Evolutionary conservation across 768 basidiomycete genomes (phyloP), one percentile per base, ranked within the genome.

Genomic region (Lepiota venenata): DNA sequence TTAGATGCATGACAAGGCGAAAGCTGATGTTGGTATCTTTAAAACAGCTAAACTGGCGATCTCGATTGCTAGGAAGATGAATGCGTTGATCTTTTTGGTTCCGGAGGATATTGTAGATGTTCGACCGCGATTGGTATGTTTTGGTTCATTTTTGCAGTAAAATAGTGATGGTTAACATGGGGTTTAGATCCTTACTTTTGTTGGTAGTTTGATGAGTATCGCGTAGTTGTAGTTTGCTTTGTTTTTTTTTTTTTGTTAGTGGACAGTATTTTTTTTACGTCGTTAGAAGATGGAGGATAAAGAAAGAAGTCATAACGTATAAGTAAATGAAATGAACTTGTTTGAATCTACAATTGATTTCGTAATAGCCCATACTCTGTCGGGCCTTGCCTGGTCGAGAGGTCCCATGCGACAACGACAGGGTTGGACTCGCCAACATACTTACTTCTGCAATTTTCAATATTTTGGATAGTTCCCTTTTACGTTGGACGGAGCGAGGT

Each of bases 41-140:
- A 16, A 55, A 7, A 58, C n/a, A 97, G 95, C 95, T 14, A 98
- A 98, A 82, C 71, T 98, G 59, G 96, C 93, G 7, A 98, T 98
- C 62, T 98, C 96, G 2, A 98, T 98, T 61, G 95, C 96, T n/a
- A 80, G 96, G 64, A 98, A 98, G 80, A 87, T 95, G 87, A 91
- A 93, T 50, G 91, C 92, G 4, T 71, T 97, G 61, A 98, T 98
- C 63, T 98, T 98, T 80, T 73, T 98, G 55, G 96, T 98, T 0
- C 94, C 96, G 0, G 96, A 98, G 65, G 94, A 94, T 71, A 94
- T 98, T 61, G 93, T 98, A 35, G 95, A 98, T 67, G 81, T 98
- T 56, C 85, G 96, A 40, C 84, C 93, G 29, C 84, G 92, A 55
- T 77, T 97, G 67, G 93, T 96, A 66, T 38, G 89, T 77, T 16